phyloP scores from a whole-genome alignment of 805 yeast genomes.

The Lipomyces kockii region DNA sequence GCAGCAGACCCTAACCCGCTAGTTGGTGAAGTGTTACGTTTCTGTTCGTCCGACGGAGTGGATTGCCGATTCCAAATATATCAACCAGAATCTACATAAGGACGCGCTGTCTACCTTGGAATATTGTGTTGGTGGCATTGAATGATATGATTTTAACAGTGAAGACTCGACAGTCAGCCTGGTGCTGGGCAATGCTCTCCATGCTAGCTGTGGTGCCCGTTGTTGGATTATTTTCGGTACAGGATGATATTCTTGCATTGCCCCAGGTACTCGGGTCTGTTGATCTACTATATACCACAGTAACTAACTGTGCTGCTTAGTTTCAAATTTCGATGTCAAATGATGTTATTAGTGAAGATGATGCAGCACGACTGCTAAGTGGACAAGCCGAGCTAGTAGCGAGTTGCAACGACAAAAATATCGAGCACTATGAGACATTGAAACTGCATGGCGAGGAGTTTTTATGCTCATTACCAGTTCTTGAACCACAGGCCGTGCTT shows the following conservation, averaged over 20 bases:
- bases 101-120: background rate
- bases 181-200: background rate
- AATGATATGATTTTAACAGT: background rate
- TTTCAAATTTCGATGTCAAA: conserved; percentile 21
- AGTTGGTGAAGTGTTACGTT: too few relatives aligned
- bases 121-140: background rate
- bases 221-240: conserved; percentile 25
- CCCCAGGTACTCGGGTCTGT: conserved; percentile 25
- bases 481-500: conserved; percentile 16
- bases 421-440: conserved; percentile 21
- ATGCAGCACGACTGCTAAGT: conserved; percentile 5
- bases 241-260: conserved; percentile 35
- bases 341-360: conserved; percentile 19
- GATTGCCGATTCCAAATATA: too few relatives aligned
- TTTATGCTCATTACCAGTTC: conserved; percentile 27
- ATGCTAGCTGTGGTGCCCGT: background rate
- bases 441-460: conserved; percentile 14
- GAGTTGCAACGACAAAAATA: background rate
- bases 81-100: too few relatives aligned
- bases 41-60: too few relatives aligned
- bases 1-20: too few relatives aligned
- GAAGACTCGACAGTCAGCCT: background rate
- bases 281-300: background rate
- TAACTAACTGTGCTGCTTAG: conserved; percentile 5
- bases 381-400: background rate